phyloP scores from a whole-genome alignment of 345 rosid genomes.

The Ceriops decandra region DNA sequence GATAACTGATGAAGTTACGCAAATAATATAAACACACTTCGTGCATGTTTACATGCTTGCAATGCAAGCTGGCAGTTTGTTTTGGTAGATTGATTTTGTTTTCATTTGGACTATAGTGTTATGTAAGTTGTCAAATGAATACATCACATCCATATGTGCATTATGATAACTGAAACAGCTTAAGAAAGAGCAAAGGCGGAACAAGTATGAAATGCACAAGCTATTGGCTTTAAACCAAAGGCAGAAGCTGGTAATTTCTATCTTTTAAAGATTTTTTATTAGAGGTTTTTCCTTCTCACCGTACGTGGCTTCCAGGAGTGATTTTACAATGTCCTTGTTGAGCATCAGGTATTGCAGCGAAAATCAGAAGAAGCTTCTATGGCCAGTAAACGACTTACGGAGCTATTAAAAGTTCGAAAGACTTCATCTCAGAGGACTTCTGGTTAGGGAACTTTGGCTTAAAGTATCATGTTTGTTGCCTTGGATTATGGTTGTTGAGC shows the following conservation, averaged over 20 bases:
- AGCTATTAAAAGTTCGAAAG: constrained; percentile 47
- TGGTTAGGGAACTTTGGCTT: constrained; percentile 26
- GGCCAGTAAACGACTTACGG: constrained; percentile 53
- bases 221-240: constrained; percentile 55
- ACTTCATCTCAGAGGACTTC: constrained; percentile 32
- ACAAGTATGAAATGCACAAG: constrained; percentile 53
- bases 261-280: constrained; percentile 9
- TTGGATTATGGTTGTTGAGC: constrained; percentile 7
- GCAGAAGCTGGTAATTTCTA: constrained; percentile 58
- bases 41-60: too few relatives aligned
- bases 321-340: constrained; percentile 1
- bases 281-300: constrained; percentile 2
- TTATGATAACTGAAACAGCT: constrained; percentile 41
- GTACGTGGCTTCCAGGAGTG: neutral
- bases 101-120: neutral
- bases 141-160: neutral
- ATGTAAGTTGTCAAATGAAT: neutral
- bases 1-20: too few relatives aligned
- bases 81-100: neutral
- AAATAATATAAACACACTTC: too few relatives aligned
- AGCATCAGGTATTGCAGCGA: constrained; percentile 61
- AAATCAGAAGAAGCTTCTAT: constrained; percentile 68
- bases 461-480: neutral
- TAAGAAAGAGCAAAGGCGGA: constrained; percentile 74
- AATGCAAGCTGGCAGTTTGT: neutral